phyloP scores from a whole-genome alignment of 2,329 filamentous ascomycete genomes.

The Colletotrichum incanum region DNA sequence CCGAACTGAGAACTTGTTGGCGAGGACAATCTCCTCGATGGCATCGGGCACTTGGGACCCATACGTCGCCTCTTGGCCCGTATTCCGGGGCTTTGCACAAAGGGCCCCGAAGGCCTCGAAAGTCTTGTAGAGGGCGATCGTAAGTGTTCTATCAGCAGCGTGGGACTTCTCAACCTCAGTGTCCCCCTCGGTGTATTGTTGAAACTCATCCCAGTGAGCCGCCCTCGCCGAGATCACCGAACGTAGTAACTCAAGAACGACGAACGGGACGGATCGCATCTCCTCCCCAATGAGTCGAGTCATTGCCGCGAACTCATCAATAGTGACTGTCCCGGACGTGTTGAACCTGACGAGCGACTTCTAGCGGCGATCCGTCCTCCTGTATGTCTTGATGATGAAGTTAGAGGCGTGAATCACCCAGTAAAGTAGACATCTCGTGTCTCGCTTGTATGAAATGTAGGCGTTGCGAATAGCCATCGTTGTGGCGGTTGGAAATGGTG shows the following conservation, averaged over 20 bases:
- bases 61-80: background rate
- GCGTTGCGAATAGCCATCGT: conserved; percentile 49
- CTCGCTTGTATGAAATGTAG: conserved; percentile 58
- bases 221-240: conserved; percentile 57
- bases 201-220: conserved; percentile 50
- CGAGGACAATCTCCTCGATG: background rate
- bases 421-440: conserved; percentile 55
- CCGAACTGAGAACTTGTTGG: conserved; percentile 9
- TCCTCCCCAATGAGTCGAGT: conserved; percentile 58
- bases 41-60: background rate
- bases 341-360: conserved; percentile 48
- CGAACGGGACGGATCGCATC: conserved; percentile 50
- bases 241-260: conserved; percentile 55
- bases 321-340: conserved; percentile 55
- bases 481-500: background rate
- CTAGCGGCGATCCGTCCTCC: conserved; percentile 23
- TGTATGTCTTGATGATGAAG: conserved; percentile 50
- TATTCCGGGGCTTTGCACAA: conserved; percentile 50
- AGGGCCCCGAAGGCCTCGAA: conserved; percentile 52
- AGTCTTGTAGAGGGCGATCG: conserved; percentile 54
- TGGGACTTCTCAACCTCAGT: conserved; percentile 57
- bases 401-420: conserved; percentile 60
- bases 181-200: conserved; percentile 52
- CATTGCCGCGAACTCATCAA: conserved; percentile 56
- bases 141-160: conserved; percentile 59